Evolutionary conservation across 2,329 filamentous ascomycete species (phyloP).

Genomic region (Apiospora saccharicola): DNA sequence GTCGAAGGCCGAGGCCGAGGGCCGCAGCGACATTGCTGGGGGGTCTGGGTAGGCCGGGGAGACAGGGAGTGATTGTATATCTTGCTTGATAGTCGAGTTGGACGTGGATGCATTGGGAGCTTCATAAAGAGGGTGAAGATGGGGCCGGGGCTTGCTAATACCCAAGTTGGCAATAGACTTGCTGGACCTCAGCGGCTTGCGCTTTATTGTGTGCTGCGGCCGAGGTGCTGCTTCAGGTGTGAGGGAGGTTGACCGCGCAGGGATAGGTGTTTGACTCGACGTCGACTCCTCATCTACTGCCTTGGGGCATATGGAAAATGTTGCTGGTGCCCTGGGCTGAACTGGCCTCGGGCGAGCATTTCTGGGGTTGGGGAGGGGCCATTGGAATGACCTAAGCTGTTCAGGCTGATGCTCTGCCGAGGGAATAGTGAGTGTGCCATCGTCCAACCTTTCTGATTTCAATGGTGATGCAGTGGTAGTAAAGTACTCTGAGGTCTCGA

Average conservation of each 20-base stretch:
- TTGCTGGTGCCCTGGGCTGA: slow-evolving; percentile 29
- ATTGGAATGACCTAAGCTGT: slow-evolving; percentile 25
- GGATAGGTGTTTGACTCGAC: slow-evolving; percentile 37
- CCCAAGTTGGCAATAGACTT: slow-evolving; percentile 36
- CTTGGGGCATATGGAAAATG: slow-evolving; percentile 53
- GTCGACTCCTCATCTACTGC: slow-evolving; percentile 28
- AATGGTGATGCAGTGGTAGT: slow-evolving; percentile 27
- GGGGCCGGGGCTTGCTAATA: slow-evolving; percentile 32
- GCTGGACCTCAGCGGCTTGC: slow-evolving; percentile 33
- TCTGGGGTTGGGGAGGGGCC: slow-evolving; percentile 24
- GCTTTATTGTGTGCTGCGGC: slow-evolving; percentile 31
- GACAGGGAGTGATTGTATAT: slow-evolving; percentile 33
- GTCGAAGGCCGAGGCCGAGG: slow-evolving; percentile 37
- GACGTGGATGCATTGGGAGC: slow-evolving; percentile 24
- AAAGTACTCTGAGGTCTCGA: slow-evolving; percentile 32
- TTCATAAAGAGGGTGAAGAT: slow-evolving; percentile 29
- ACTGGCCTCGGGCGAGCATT: slow-evolving; percentile 29
- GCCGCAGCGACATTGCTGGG: slow-evolving; percentile 32
- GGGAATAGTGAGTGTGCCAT: slow-evolving; percentile 37
- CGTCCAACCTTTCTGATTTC: slow-evolving; percentile 31
- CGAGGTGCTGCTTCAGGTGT: slow-evolving; percentile 36
- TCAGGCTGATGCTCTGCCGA: slow-evolving; percentile 27
- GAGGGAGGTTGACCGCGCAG: slow-evolving; percentile 44
- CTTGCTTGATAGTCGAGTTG: slow-evolving; percentile 23
- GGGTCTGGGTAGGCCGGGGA: slow-evolving; percentile 38